phyloP scores from a whole-genome alignment of 257 asterid species.

The Salvia miltiorrhiza region DNA sequence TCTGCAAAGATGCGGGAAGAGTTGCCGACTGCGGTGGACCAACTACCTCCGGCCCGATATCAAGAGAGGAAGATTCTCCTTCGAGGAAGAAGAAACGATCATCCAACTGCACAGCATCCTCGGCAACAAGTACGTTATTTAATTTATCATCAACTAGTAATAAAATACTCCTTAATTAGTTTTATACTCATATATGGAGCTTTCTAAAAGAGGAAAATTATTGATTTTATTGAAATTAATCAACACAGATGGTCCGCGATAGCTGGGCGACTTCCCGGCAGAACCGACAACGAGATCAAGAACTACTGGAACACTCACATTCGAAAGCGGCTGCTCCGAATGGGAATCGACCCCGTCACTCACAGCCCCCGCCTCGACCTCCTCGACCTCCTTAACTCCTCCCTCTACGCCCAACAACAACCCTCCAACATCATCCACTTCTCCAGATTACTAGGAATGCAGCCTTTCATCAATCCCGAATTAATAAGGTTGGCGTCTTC shows the following conservation, averaged over 20 bases:
- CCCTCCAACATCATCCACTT: slow-evolving; percentile 20
- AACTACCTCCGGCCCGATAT: slow-evolving; percentile 85
- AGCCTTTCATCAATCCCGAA: slow-evolving; percentile 51
- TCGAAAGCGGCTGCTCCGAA: slow-evolving; percentile 65
- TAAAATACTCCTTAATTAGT: no score
- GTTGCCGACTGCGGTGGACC: slow-evolving; percentile 84
- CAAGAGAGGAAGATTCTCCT: slow-evolving; percentile 70
- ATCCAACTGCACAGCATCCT: slow-evolving; percentile 76
- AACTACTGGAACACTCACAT: slow-evolving; percentile 85
- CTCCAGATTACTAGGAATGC: slow-evolving; percentile 52
- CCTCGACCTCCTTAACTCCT: slow-evolving; percentile 57
- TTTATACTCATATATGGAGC: no score
- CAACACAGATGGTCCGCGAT: slow-evolving; percentile 74
- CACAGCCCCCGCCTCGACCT: slow-evolving; percentile 80
- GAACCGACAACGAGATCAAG: slow-evolving; percentile 83
- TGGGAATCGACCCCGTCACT: slow-evolving; percentile 88
- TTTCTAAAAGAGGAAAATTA: background rate
- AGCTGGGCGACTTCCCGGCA: slow-evolving; percentile 76
- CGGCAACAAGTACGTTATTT: slow-evolving; percentile 64
- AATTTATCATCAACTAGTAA: no score
- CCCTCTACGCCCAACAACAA: slow-evolving; percentile 31
- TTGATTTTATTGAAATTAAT: background rate
- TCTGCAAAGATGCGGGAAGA: slow-evolving; percentile 83
- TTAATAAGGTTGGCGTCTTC: slow-evolving; percentile 51
- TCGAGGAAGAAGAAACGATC: slow-evolving; percentile 76